phyloP scores from a whole-genome alignment of 805 yeast species.

The Hanseniaspora jakobsenii region DNA sequence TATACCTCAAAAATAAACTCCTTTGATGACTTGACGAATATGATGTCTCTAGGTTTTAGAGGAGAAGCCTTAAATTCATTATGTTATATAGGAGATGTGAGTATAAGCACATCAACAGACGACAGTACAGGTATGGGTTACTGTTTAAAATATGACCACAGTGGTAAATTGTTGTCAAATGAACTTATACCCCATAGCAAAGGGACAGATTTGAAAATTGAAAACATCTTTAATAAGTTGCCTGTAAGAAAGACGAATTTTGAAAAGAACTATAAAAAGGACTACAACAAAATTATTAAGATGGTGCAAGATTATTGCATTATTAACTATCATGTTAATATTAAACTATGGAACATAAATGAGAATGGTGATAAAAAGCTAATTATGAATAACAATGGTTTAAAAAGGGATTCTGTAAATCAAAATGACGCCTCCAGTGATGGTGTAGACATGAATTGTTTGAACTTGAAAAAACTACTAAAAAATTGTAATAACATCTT shows the following conservation, averaged over 20 bases:
- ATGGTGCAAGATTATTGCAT: constrained; percentile 59
- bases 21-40: constrained; percentile 39
- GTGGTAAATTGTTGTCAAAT: constrained; percentile 40
- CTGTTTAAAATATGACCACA: constrained; percentile 39
- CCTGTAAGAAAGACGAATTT: constrained; percentile 79
- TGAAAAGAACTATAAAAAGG: constrained; percentile 52
- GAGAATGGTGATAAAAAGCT: constrained; percentile 38
- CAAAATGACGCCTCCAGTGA: constrained; percentile 30
- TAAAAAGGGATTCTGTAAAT: constrained; percentile 25
- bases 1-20: constrained; percentile 51
- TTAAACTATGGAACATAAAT: constrained; percentile 46
- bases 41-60: constrained; percentile 58
- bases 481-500: constrained; percentile 56
- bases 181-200: constrained; percentile 39
- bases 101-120: constrained; percentile 41
- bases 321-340: constrained; percentile 43
- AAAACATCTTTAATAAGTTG: constrained; percentile 49
- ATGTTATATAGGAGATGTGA: constrained; percentile 37
- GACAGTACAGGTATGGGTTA: constrained; percentile 46
- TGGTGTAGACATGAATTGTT: background rate
- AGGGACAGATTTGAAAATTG: constrained; percentile 58
- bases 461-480: constrained; percentile 26
- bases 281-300: constrained; percentile 55
- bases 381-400: constrained; percentile 34
- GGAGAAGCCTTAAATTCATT: constrained; percentile 72